Evolutionary conservation across 2,329 filamentous ascomycete species (phyloP), one percentile per base, ranked within the genome.

Genomic region (Ophiostoma tasmaniense): DNA sequence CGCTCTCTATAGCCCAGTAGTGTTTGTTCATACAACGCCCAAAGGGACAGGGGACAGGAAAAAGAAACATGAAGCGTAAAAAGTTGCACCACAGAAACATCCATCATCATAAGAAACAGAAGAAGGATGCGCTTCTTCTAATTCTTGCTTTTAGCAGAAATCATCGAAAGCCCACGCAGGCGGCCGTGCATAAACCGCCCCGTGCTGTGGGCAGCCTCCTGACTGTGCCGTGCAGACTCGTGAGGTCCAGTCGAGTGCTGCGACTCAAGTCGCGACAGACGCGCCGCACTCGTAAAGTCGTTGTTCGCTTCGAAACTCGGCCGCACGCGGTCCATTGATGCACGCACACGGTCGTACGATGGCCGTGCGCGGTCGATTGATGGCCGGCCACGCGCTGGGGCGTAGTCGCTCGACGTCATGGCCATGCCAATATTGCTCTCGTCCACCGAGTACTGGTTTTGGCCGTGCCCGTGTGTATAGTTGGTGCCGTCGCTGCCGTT

Each of bases 401-500:
- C 66, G 20, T 67, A 64, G 55, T 72, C 72, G 22, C 67, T 42
- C 22, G 70, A 70, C 69, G 66, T 75, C 66, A 80, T 76, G 70
- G 90, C 89, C 72, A 87, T 77, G 20, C 89, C 89, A 73, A 83
- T 80, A 71, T 88, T 85, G 74, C 87, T 86, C 66, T 84, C 81
- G 28, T 92, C 96, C 17, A 68, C 62, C 35, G 71, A 72, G 67
- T 68, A 69, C 66, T 70, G 67, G 55, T 65, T 61, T 68, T 72
- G 67, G 67, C 67, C 64, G 42, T 33, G 33, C 5, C 61, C 52
- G 25, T 67, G 66, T 42, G 59, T 70, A 78, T 93, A 96, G 74
- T 96, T 93, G 66, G 95, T 97, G 71, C 92, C 94, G 78, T 97
- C 93, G 79, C 93, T 97, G 71, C 93, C 92, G 74, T 94, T 96